Conservation (phyloP, 164 flowering plant genomes). For the Hamamelis virginiana region DNA sequence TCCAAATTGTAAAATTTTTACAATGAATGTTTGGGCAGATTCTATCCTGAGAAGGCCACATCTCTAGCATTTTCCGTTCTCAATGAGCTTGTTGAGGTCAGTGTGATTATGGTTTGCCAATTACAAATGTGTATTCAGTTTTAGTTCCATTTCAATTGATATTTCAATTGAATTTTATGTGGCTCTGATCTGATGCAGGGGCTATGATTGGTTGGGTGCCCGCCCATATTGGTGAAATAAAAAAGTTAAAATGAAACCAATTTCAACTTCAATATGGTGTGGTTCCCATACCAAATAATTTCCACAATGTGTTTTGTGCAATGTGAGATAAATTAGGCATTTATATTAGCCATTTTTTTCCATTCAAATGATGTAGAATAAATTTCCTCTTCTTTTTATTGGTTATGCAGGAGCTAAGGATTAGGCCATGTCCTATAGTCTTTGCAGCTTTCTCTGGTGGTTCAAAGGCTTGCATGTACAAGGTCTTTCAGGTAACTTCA, state of each 20-base stretch:
- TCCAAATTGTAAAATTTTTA: neutral
- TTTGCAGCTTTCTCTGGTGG: constrained; percentile 60
- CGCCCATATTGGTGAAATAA: neutral
- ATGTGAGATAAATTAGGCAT: neutral
- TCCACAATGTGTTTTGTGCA: neutral
- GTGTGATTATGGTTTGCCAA: constrained; percentile 8
- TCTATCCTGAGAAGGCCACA: constrained; percentile 49
- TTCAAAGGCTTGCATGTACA: constrained; percentile 66
- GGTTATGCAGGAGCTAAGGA: constrained; percentile 45
- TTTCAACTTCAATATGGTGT: constrained; percentile 1
- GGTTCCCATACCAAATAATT: neutral
- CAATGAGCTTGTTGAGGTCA: constrained; percentile 56
- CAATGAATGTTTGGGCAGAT: constrained; percentile 37
- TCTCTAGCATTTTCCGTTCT: constrained; percentile 48
- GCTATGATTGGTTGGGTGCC: neutral
- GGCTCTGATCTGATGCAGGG: neutral
- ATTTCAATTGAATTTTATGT: neutral
- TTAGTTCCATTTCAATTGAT: neutral
- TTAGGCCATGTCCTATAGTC: constrained; percentile 48
- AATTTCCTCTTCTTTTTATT: neutral
- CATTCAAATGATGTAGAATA: neutral
- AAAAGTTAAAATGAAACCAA: neutral
- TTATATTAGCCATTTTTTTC: neutral
- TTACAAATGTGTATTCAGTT: neutral
- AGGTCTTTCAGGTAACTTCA: constrained; percentile 52